Evolutionary conservation across 305 asterid genomes (phyloP), one percentile per base, ranked within the genome.

Genomic region (Nicotiana rustica): DNA sequence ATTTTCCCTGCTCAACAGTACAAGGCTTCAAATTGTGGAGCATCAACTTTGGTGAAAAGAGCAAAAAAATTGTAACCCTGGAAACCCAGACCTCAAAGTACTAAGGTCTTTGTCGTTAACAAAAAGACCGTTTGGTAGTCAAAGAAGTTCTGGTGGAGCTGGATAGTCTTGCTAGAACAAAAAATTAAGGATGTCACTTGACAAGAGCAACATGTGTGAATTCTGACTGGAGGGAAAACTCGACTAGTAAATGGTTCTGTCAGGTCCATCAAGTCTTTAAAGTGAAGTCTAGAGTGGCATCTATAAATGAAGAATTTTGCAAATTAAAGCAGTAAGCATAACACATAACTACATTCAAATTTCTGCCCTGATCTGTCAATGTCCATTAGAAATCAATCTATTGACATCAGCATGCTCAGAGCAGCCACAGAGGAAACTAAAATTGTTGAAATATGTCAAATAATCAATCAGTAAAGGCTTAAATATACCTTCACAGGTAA

Each of bases 401-500:
- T 47, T 56, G 59, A 31, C 78, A 71, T 21, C 19, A 10, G 19
- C 61, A 13, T 70, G 60, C 78, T 70, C 78, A 71, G 59, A 71
- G n/a, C 59, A 44, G 60, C 61, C 61, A 47, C 14, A 71, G 19
- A 71, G 15, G 78, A 47, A 71, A 13, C 21, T 71, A 71, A 12
- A 56, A 0, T 6, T 47, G 15, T 47, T 71, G 78, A 71, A 68
- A 44, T 47, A 71, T 21, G 78, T 71, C 61, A 71, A 71, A 71
- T 47, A 47, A 71, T 47, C 78, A 47, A 1, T 47, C 61, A 71
- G 61, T 21, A 47, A 73, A 69, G 21, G 79, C 68, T 65, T 38
- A 82, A 81, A 8, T 70, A 59, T 35, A 94, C 99, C 97, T 96
- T 96, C 89, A 96, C 99, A 62, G 98, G 98, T 83, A 91, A 87